A percentile compares a stretch with the other conserved stretches of the same genome.
Evolutionary conservation across 352 stramenopile species (phyloP).

Genomic region (Globisporangium irregulare): DNA sequence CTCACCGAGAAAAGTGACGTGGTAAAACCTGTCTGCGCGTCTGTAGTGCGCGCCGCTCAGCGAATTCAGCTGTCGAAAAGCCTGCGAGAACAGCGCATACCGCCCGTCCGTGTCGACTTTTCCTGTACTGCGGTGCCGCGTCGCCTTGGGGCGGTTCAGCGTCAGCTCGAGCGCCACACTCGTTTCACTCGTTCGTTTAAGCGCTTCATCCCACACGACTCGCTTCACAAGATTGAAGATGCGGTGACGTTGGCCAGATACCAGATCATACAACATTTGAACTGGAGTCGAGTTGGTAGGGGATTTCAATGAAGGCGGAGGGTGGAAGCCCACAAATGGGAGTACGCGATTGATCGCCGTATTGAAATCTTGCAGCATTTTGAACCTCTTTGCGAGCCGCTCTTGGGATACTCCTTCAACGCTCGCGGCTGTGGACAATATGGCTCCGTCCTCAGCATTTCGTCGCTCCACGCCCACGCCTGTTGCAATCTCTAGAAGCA

Average conservation of each 20-base stretch:
- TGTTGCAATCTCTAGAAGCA: slow-evolving; percentile 56
- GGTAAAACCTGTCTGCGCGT: slow-evolving; percentile 70
- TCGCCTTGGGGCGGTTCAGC: slow-evolving; percentile 81
- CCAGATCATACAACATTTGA: slow-evolving; percentile 25
- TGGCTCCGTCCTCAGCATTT: not conserved
- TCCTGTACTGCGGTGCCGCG: slow-evolving; percentile 61
- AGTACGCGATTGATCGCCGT: slow-evolving; percentile 52
- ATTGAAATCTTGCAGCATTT: slow-evolving; percentile 77
- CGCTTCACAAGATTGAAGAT: slow-evolving; percentile 79
- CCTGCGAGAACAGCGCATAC: slow-evolving; percentile 80
- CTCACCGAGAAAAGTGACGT: slow-evolving; percentile 84
- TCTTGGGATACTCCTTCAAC: slow-evolving; percentile 26
- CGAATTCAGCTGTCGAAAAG: slow-evolving; percentile 74
- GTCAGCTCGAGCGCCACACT: slow-evolving; percentile 61
- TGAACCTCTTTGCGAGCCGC: slow-evolving; percentile 57
- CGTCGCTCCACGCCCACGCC: slow-evolving; percentile 10
- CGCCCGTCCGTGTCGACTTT: slow-evolving; percentile 60
- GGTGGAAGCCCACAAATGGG: slow-evolving; percentile 43
- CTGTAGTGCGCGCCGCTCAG: slow-evolving; percentile 67
- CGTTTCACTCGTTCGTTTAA: slow-evolving; percentile 45
- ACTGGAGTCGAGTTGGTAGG: not conserved
- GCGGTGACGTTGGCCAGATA: slow-evolving; percentile 46
- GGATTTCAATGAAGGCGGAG: slow-evolving; percentile 5
- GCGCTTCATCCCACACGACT: slow-evolving; percentile 63
- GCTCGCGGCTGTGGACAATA: not conserved